Evolutionary conservation across 441 rosid species (phyloP).

Genomic region (Corymbia calophylla): DNA sequence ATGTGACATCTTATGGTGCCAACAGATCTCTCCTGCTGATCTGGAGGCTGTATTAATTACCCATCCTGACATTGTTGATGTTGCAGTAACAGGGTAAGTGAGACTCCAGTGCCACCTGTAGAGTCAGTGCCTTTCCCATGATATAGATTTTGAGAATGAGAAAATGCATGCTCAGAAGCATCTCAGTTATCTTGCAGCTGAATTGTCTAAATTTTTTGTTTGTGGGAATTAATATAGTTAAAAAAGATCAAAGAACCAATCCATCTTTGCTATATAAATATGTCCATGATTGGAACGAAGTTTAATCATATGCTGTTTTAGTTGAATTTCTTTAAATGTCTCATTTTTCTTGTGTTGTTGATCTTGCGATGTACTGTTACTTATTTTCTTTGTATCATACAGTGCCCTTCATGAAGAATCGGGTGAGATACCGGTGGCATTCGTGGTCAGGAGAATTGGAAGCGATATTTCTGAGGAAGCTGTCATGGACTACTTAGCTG

Average conservation of each 20-base stretch:
- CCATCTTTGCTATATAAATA: not conserved
- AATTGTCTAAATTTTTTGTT: not conserved
- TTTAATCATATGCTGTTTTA: not conserved
- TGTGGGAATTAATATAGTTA: not conserved
- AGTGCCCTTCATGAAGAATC: constrained; percentile 43
- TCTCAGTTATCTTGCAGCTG: not conserved
- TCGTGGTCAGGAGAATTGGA: constrained; percentile 53
- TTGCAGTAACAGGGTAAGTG: constrained; percentile 67
- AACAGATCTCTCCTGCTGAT: constrained; percentile 90
- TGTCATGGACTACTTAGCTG: constrained; percentile 49
- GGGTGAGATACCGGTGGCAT: constrained; percentile 86
- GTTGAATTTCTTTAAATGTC: not conserved
- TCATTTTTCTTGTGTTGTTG: not conserved
- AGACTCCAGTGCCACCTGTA: not conserved
- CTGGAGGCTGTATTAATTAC: constrained; percentile 59
- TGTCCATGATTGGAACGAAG: not conserved
- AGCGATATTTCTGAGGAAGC: constrained; percentile 38
- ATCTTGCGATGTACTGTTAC: not conserved
- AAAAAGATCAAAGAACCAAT: not conserved
- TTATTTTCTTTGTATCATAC: not conserved
- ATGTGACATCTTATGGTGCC: not conserved
- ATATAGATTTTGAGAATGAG: not conserved
- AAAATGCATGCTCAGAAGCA: not conserved
- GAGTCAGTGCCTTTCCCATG: not conserved
- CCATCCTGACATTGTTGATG: constrained; percentile 72